Evolutionary conservation across 1,139 yeast genomes (phyloP).

Genomic region (Magnusiomyces tetraspermus): DNA sequence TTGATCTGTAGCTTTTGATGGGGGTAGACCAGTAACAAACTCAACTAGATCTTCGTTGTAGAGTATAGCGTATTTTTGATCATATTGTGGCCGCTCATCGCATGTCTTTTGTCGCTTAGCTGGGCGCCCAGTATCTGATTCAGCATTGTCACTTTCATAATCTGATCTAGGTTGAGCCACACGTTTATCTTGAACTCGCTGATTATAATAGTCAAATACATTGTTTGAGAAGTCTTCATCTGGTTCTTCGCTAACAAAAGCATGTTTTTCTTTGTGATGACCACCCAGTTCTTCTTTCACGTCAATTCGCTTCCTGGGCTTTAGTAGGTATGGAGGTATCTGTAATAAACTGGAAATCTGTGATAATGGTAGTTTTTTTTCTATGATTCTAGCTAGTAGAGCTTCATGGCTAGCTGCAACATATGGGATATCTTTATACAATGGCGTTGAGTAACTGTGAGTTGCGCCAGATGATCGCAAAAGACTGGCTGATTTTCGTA

Average conservation of each 20-base stretch:
- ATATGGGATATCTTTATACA: background rate
- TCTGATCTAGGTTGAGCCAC: background rate
- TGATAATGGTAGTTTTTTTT: background rate
- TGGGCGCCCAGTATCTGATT: background rate
- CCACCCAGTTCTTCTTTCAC: background rate
- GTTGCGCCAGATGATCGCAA: background rate
- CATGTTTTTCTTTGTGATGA: background rate
- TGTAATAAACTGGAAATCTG: background rate
- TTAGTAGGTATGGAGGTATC: background rate
- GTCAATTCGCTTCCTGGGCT: constrained; percentile 1
- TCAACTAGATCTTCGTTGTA: constrained; percentile 18
- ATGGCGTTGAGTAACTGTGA: background rate
- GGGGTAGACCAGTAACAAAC: constrained; percentile 15
- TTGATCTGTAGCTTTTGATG: background rate
- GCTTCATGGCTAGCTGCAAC: background rate
- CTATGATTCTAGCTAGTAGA: background rate
- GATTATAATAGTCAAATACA: background rate
- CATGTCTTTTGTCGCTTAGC: background rate
- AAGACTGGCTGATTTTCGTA: background rate
- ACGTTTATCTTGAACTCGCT: background rate
- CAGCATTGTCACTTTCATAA: background rate
- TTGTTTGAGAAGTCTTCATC: background rate
- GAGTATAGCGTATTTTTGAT: constrained; percentile 12
- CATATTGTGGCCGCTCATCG: background rate
- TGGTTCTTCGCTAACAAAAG: background rate